Base-by-base conservation (phyloP, 2,329 filamentous ascomycete species). In the Septoria petroselini region DNA sequence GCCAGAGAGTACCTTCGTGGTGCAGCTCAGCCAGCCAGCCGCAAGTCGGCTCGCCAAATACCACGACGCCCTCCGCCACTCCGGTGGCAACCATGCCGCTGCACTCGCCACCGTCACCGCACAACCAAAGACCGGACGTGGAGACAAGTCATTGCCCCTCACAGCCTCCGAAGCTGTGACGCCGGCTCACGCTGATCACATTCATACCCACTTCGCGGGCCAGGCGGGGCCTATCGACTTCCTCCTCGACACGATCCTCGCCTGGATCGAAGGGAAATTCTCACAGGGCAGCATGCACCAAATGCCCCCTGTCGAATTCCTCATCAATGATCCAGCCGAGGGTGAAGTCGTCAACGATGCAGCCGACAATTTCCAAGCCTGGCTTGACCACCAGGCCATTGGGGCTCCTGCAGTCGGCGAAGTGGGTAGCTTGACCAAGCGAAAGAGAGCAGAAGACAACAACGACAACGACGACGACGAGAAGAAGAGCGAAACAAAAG, bases 281-380 rank as follows among this genome's bases (percentile, higher is more conserved):
- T 44, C 35, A 17, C 42, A 41, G n/a, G 54, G 52, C 29, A 39
- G 41, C 30, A 58, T 62, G 53, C 33, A 23, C 11, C 47, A 44
- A 14, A 58, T 66, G 58, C 58, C 61, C n/a, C 63, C 64, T 9
- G 52, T 64, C 37, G 64, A 67, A 55, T 65, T 66, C 44, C 54
- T 67, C 11, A 59, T 66, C 50, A 48, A 49, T 40, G 48, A 57
- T n/a, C 18, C 38, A 3, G 37, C 30, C 21, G 31, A 33, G 4
- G 56, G 48, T 43, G 64, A 66, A 48, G 48, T 35, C 2, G 38
- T 59, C 41, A 60, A 38, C 35, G 52, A 60, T 37, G 48, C 61
- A 1, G 19, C 19, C 18, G 45, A 30, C 23, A 65, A 65, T 57
- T 65, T 61, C 57, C 37, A 48, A 31, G 42, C 41, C 11, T 65